A percentile compares a stretch with the other conserved stretches of the same genome.
phyloP scores from a whole-genome alignment of 2,329 filamentous ascomycete genomes.

The Biscogniauxia marginata region DNA sequence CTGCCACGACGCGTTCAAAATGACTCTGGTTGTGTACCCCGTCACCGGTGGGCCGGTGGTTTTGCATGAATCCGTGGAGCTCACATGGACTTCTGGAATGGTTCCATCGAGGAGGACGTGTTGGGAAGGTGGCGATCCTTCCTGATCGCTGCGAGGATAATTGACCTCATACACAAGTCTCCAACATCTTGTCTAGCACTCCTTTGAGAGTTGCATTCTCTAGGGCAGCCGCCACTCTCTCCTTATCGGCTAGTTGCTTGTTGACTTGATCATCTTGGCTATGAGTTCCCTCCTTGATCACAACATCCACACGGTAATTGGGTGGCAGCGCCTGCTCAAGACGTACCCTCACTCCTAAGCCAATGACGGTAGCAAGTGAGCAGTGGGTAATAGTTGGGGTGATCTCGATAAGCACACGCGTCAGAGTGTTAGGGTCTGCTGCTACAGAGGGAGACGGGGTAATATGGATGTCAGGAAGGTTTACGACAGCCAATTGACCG shows the following conservation, averaged over 20 bases:
- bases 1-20: neutral
- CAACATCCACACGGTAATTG: slow-evolving; percentile 87
- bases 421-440: slow-evolving; percentile 56
- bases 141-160: neutral
- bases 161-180: slow-evolving; percentile 64
- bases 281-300: slow-evolving; percentile 95
- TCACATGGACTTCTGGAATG: slow-evolving; percentile 1
- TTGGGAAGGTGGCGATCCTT: neutral
- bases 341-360: slow-evolving; percentile 85
- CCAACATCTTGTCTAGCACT: slow-evolving; percentile 90
- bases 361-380: slow-evolving; percentile 93
- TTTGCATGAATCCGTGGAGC: neutral
- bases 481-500: slow-evolving; percentile 90
- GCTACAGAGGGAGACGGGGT: slow-evolving; percentile 60
- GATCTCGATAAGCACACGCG: slow-evolving; percentile 78
- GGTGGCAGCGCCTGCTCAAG: slow-evolving; percentile 89
- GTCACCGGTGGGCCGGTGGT: neutral
- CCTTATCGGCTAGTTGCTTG: slow-evolving; percentile 95
- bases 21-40: neutral
- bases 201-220: slow-evolving; percentile 90
- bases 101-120: slow-evolving; percentile 1
- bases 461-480: slow-evolving; percentile 89
- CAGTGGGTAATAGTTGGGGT: slow-evolving; percentile 98
- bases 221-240: slow-evolving; percentile 88
- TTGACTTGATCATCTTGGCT: slow-evolving; percentile 93